phyloP scores from a whole-genome alignment of 2,329 filamentous ascomycete species.

The Cercospora zeae-maydis region DNA sequence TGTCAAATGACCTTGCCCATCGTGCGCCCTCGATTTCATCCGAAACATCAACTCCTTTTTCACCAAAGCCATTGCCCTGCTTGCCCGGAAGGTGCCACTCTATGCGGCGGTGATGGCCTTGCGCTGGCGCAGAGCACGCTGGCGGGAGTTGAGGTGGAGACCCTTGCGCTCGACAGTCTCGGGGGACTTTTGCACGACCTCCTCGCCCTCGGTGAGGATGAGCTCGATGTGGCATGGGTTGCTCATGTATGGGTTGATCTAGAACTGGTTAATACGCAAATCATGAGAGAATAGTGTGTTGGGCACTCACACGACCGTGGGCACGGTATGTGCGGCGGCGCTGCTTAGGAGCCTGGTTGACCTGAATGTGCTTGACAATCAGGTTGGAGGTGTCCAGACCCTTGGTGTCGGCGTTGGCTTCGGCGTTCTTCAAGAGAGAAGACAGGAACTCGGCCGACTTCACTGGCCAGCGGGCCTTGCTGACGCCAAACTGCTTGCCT shows the following conservation, averaged over 20 bases:
- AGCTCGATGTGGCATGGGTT: constrained; percentile 99
- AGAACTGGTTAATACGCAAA: constrained; percentile 3
- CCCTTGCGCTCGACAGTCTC: constrained; percentile 58
- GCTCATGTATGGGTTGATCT: constrained; percentile 99
- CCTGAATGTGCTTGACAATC: constrained; percentile 99
- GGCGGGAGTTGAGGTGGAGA: constrained; percentile 75
- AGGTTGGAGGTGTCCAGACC: constrained; percentile 96
- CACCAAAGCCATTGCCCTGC: background rate
- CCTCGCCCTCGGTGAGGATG: constrained; percentile 96
- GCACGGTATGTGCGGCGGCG: constrained; percentile 99
- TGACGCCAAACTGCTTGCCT: constrained; percentile 99
- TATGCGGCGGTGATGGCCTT: constrained; percentile 54
- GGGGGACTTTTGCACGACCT: constrained; percentile 88
- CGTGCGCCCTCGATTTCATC: background rate
- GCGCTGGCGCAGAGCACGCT: constrained; percentile 70
- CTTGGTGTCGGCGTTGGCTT: constrained; percentile 95
- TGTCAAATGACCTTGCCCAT: background rate
- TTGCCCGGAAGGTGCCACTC: constrained; percentile 9
- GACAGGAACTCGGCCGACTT: constrained; percentile 99
- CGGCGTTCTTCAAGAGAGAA: constrained; percentile 94
- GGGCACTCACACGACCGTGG: constrained; percentile 89
- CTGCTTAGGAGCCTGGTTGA: constrained; percentile 99
- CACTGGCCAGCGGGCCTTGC: constrained; percentile 96
- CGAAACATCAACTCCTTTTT: constrained; percentile 5
- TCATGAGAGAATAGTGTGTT: background rate